Conservation (phyloP, 805 yeast genomes). For the Cyberlindnera xylosilytica region DNA sequence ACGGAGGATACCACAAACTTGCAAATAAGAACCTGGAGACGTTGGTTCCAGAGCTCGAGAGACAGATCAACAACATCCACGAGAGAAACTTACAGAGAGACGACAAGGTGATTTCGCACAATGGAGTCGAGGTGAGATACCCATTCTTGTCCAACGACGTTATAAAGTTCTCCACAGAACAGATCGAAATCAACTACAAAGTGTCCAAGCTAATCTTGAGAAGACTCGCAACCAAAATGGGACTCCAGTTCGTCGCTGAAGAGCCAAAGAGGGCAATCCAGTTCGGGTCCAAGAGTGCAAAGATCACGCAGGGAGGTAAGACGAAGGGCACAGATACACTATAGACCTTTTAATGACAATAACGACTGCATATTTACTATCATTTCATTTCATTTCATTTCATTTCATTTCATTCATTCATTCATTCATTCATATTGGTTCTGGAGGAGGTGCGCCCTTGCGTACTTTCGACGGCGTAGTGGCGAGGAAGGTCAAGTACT, state of each 20-base stretch:
- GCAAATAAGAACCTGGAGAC: slow-evolving; percentile 40
- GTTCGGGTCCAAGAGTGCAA: slow-evolving; percentile 94
- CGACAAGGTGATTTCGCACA: slow-evolving; percentile 78
- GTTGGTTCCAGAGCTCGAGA: slow-evolving; percentile 56
- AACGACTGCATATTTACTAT: too few relatives aligned
- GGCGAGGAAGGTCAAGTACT: slow-evolving; percentile 34
- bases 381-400: too few relatives aligned
- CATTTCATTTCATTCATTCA: too few relatives aligned
- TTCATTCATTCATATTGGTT: too few relatives aligned
- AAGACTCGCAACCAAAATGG: slow-evolving; percentile 50
- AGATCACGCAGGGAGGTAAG: slow-evolving; percentile 76
- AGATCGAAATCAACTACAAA: slow-evolving; percentile 49
- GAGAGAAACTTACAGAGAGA: slow-evolving; percentile 85
- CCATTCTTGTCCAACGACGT: slow-evolving; percentile 74
- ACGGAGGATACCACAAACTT: slow-evolving; percentile 94
- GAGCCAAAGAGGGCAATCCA: slow-evolving; percentile 95
- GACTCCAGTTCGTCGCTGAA: slow-evolving; percentile 51
- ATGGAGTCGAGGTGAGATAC: slow-evolving; percentile 89
- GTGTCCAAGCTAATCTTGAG: slow-evolving; percentile 59
- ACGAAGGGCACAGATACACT: slow-evolving; percentile 69
- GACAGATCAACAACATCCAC: slow-evolving; percentile 73
- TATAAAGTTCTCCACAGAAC: slow-evolving; percentile 43
- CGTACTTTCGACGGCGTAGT: slow-evolving; percentile 10
- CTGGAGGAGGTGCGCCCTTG: slow-evolving; percentile 2
- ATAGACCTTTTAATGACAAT: too few relatives aligned